A percentile compares a stretch with the other conserved stretches of the same genome.
Conservation (phyloP, 164 flowering plant species). For the Vitis rotundifolia region DNA sequence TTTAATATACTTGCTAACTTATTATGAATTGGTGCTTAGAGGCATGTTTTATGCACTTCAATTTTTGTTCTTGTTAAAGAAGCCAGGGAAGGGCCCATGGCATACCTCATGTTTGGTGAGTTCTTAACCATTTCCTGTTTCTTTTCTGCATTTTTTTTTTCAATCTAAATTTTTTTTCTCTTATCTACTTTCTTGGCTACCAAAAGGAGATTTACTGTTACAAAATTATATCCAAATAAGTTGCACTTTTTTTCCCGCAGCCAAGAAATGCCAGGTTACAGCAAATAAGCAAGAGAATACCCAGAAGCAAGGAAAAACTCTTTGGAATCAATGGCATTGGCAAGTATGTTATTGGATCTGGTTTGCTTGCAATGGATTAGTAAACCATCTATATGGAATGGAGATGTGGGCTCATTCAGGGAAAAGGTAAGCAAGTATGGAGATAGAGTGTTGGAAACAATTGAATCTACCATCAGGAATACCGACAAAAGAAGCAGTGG, state of each 20-base stretch:
- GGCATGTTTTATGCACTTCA: not conserved
- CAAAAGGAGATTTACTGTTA: not conserved
- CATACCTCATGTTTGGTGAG: conserved; percentile 84
- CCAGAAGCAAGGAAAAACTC: conserved; percentile 80
- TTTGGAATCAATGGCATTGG: conserved; percentile 84
- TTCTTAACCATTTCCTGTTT: not conserved
- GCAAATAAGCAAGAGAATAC: conserved; percentile 61
- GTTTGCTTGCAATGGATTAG: not conserved
- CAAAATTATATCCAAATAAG: conserved; percentile 1
- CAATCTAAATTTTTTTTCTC: no score
- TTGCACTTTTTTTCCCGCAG: conserved; percentile 4
- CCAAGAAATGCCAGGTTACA: conserved; percentile 69
- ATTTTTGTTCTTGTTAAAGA: conserved; percentile 55
- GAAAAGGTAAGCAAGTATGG: conserved; percentile 73
- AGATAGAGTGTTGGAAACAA: conserved; percentile 65
- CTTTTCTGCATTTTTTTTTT: not conserved
- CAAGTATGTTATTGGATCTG: conserved; percentile 54
- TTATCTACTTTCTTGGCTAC: not conserved
- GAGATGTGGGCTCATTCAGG: conserved; percentile 33
- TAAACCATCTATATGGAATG: not conserved
- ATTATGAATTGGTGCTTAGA: no score
- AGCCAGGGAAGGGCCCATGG: conserved; percentile 68
- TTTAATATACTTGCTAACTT: no score
- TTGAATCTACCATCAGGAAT: conserved; percentile 59
- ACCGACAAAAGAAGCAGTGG: conserved; percentile 41